These are phyloP conservation scores for Solanum aculeatissimum DNA, from an alignment of 305 asterid genomes.

Conservation along the genomic window DNA sequence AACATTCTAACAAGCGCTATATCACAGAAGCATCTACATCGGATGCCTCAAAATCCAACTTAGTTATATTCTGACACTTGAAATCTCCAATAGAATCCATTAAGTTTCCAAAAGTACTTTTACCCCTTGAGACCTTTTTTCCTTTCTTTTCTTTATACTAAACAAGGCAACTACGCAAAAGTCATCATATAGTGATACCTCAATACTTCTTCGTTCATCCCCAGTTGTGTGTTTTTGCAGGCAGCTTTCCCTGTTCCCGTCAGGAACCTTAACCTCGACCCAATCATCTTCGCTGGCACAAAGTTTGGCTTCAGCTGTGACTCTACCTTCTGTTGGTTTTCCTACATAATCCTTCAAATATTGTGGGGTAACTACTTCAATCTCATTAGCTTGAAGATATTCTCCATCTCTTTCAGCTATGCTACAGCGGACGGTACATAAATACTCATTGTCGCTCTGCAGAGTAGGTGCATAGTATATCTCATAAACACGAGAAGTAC, in stretches of 20 bases:
- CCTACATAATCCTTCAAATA: slow-evolving; percentile 12
- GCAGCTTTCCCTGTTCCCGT: slow-evolving; percentile 14
- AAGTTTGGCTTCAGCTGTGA: slow-evolving; percentile 24
- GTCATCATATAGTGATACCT: slow-evolving; percentile 28
- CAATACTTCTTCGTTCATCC: slow-evolving; percentile 17
- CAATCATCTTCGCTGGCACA: slow-evolving; percentile 67
- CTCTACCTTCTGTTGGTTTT: slow-evolving; percentile 23
- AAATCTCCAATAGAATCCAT: background rate
- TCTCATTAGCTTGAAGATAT: slow-evolving; percentile 34
- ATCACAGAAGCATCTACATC: background rate
- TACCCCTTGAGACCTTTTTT: background rate
- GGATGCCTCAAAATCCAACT: background rate
- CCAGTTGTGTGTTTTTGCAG: slow-evolving; percentile 16
- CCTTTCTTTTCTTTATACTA: background rate
- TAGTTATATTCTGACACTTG: background rate
- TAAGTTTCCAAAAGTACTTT: background rate
- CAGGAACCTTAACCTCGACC: slow-evolving; percentile 57
- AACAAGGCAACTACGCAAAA: background rate
- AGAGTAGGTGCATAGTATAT: slow-evolving; percentile 42
- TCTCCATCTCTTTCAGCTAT: slow-evolving; percentile 55
- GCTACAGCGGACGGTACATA: slow-evolving; percentile 72
- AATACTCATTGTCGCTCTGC: slow-evolving; percentile 42
- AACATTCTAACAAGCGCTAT: background rate
- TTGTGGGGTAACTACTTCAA: slow-evolving; percentile 23
- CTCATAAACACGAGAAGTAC: slow-evolving; percentile 83